Percentiles rank a stretch among this genome's conserved stretches.
phyloP scores from a whole-genome alignment of 129 eudicot genomes.

The Ambrosia artemisiifolia region DNA sequence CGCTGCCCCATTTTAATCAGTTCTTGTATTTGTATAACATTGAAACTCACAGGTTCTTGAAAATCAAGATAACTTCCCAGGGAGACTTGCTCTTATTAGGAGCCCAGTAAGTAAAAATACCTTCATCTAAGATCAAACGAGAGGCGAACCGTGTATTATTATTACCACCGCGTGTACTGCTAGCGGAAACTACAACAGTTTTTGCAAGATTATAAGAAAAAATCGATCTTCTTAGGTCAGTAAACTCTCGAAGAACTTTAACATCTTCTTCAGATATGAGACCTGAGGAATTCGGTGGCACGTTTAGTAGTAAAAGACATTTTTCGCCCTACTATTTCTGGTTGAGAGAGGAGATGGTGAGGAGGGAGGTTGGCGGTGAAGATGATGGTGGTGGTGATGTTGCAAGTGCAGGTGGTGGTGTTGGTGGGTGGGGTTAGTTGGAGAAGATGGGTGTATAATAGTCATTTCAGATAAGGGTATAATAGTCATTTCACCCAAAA shows the following conservation, averaged over 20 bases:
- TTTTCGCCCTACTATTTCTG: slow-evolving; percentile 84
- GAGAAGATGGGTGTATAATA: too few relatives aligned
- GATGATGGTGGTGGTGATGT: too few relatives aligned
- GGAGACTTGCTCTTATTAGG: slow-evolving; percentile 37
- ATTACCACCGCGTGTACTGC: slow-evolving; percentile 52
- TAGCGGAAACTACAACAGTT: slow-evolving; percentile 49
- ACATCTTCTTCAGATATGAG: slow-evolving; percentile 75
- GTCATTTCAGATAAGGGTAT: too few relatives aligned
- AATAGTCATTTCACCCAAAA: too few relatives aligned
- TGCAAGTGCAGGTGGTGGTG: too few relatives aligned
- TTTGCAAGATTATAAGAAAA: slow-evolving; percentile 59
- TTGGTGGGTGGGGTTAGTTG: too few relatives aligned
- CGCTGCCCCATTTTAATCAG: slow-evolving; percentile 86
- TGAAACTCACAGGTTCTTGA: slow-evolving; percentile 40
- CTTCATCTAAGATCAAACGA: slow-evolving; percentile 43
- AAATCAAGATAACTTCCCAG: slow-evolving; percentile 54
- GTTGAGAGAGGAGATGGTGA: too few relatives aligned
- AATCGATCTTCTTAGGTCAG: slow-evolving; percentile 45
- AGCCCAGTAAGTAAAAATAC: slow-evolving; percentile 74
- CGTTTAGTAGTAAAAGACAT: slow-evolving; percentile 68
- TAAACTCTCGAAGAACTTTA: slow-evolving; percentile 64
- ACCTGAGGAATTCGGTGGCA: slow-evolving; percentile 88
- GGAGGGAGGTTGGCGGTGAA: too few relatives aligned
- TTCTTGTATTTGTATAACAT: slow-evolving; percentile 68
- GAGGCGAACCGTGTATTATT: slow-evolving; percentile 43